Evolutionary conservation across 75 land plant genomes (phyloP).

Genomic region (Sequoia sempervirens): DNA sequence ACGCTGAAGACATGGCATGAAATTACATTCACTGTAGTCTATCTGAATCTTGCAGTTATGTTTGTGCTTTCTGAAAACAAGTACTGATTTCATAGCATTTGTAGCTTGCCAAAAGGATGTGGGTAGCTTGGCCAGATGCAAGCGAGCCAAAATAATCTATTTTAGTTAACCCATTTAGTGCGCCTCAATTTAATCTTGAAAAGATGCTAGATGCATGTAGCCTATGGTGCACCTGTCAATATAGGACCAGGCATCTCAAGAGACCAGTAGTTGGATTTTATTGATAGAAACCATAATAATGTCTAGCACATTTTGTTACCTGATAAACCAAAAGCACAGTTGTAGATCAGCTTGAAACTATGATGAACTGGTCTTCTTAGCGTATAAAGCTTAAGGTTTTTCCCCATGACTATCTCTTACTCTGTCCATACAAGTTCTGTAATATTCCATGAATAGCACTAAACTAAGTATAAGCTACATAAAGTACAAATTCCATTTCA

Average conservation of each 20-base stretch:
- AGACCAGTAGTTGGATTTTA: not conserved
- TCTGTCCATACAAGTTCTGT: not conserved
- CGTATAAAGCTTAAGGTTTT: not conserved
- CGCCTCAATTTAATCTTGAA: not conserved
- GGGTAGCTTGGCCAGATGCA: not conserved
- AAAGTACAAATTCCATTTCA: not conserved
- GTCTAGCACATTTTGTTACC: not conserved
- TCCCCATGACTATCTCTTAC: not conserved
- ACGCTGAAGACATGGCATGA: not conserved
- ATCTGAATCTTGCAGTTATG: not conserved
- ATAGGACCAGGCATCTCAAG: not conserved
- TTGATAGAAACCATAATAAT: not conserved
- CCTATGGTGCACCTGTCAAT: not conserved
- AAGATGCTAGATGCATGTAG: not conserved
- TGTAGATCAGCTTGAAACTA: conserved; percentile 3
- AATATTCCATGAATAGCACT: not conserved
- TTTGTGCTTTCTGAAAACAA: not conserved
- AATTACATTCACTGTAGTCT: not conserved
- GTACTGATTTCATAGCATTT: not conserved
- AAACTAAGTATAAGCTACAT: not conserved
- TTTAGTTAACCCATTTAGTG: not conserved
- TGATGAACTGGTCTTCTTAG: not conserved
- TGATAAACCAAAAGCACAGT: not conserved
- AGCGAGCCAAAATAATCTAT: not conserved
- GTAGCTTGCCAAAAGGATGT: not conserved